These are phyloP conservation scores for Clonostachys sp. DNA, from an alignment of 2,329 filamentous ascomycete species.

Conservation along the genomic window DNA sequence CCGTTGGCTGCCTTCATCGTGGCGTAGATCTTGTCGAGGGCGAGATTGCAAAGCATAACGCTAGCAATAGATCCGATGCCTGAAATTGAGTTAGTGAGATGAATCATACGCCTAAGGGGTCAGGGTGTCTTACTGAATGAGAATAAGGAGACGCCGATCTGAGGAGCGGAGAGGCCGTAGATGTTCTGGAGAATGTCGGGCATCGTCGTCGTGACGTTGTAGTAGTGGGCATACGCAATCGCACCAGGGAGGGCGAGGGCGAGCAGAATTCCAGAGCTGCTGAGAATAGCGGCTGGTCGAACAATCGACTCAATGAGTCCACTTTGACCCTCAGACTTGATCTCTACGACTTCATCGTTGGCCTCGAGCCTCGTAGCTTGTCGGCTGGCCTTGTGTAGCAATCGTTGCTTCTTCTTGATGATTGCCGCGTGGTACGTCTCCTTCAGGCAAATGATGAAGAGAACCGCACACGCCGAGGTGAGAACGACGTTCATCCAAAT, in stretches of 20 bases:
- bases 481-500: conserved; percentile 45
- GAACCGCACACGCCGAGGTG: conserved; percentile 40
- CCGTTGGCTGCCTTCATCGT: conserved; percentile 21
- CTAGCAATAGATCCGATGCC: conserved; percentile 35
- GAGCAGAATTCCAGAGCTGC: conserved; percentile 47
- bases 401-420: conserved; percentile 16
- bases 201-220: conserved; percentile 48
- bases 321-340: no score
- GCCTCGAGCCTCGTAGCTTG: not conserved
- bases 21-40: conserved; percentile 49
- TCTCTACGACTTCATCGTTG: not conserved
- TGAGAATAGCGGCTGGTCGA: conserved; percentile 40
- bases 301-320: conserved; percentile 26
- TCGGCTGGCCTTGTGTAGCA: not conserved
- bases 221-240: conserved; percentile 46
- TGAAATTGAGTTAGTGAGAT: no score
- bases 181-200: conserved; percentile 40
- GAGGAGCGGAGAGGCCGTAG: conserved; percentile 44
- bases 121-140: no score
- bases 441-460: conserved; percentile 45
- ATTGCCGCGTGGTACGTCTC: conserved; percentile 61
- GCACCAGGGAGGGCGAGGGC: conserved; percentile 38
- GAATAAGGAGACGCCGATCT: conserved; percentile 29
- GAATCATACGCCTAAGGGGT: no score
- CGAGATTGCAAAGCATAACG: conserved; percentile 42